Evolutionary conservation across 2,329 filamentous ascomycete genomes (phyloP).

Genomic region (Aspergillus floridensis): DNA sequence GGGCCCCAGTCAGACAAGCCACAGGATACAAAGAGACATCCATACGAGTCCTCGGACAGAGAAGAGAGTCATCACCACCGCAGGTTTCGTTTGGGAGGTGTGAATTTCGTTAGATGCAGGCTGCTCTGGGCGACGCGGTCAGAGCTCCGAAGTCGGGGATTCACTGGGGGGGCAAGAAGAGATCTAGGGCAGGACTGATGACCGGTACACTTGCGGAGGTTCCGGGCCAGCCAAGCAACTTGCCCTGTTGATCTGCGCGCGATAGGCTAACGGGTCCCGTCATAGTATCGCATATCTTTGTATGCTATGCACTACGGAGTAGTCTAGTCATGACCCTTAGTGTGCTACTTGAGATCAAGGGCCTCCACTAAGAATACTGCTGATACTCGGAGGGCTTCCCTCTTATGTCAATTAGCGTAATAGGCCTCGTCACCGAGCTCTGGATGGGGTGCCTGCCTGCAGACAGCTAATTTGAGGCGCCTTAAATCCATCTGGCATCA

Average conservation of each 20-base stretch:
- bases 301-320: no score
- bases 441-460: background rate
- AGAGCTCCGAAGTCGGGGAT: slow-evolving; percentile 15
- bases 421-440: background rate
- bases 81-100: background rate
- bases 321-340: background rate
- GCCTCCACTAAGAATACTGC: background rate
- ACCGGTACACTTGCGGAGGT: background rate
- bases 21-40: background rate
- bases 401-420: background rate
- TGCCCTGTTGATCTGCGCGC: slow-evolving; percentile 9
- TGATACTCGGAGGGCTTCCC: background rate
- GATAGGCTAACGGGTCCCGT: background rate
- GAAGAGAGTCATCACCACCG: background rate
- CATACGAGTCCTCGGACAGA: background rate
- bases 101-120: background rate
- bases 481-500: background rate
- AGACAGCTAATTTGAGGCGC: background rate
- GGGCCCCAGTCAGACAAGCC: background rate
- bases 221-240: background rate
- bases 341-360: background rate
- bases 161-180: background rate
- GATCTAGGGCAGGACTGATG: background rate
- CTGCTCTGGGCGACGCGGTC: slow-evolving; percentile 13
- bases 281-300: background rate